Evolutionary conservation across 768 basidiomycete genomes (phyloP), one percentile per base, ranked within the genome.

Genomic region (Leucocoprinus leucothites): DNA sequence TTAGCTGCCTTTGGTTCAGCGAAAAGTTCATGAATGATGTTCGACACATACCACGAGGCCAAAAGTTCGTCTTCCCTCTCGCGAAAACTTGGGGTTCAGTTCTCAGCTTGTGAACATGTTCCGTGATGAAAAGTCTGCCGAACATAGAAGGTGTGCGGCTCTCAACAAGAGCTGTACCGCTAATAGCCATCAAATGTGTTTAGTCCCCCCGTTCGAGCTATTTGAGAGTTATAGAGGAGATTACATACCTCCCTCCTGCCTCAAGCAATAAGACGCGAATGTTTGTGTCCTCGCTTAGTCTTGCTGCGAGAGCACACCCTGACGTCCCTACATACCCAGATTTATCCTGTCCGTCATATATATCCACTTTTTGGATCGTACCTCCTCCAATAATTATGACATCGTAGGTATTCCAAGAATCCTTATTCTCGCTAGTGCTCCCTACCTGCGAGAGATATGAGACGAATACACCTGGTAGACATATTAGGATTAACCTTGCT

Each of bases 301-400:
- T 74, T 3, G 82, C 72, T 2, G 84, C 84, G 18, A 86, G 70
- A 0, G 75, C 81, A 57, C 83, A 85, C 8, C 85, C 85, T 2
- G 82, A 71, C 14, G 83, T 84, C 21, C 84, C 83, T 80, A 47
- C 16, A 18, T 59, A 50, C 2, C 34, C 21, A 52, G 38, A 18
- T 49, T 19, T 13, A 3, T n/a, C 38, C 14, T 38, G 4, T 8
- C 38, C 3, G 38, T 13, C 16, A 38, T 13, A 3, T n/a, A 4
- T 3, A 38, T 11, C 38, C 38, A 6, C 16, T 8, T 38, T 4
- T 38, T 11, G 1, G 0, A 48, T 53, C 65, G 14, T 59, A 78
- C 82, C 82, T 62, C 82, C 82, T 24, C 81, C 82, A 45, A 82
- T 74, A 47, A 82, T 63, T 51, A 84, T 72, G 22, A 81, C 67